phyloP scores from a whole-genome alignment of 768 basidiomycete genomes.

The Xerocomus potaroensis region DNA sequence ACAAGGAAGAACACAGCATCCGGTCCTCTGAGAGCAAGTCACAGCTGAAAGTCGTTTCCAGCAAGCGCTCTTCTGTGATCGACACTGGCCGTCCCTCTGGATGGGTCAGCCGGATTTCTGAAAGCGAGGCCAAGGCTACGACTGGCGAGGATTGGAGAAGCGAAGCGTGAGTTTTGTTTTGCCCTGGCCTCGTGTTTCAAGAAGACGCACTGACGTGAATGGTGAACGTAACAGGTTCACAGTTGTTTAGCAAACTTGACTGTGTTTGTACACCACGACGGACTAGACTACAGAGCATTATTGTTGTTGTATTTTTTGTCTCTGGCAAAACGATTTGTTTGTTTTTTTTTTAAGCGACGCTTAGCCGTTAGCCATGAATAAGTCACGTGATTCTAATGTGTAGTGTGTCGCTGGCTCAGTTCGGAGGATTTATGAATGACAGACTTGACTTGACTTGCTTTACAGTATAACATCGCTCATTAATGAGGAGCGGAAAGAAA shows the following conservation, averaged over 20 bases:
- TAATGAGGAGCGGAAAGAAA: no score
- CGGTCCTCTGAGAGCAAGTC: slow-evolving; percentile 43
- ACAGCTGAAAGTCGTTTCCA: slow-evolving; percentile 77
- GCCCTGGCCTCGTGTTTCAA: not conserved
- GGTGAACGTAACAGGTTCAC: slow-evolving; percentile 12
- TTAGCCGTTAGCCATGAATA: no score
- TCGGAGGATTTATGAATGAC: no score
- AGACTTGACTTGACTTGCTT: no score
- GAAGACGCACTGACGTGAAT: not conserved
- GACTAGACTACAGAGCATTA: no score
- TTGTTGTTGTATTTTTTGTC: no score
- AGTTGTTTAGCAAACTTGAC: slow-evolving; percentile 2
- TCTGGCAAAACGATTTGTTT: not conserved
- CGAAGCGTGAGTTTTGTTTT: slow-evolving; percentile 43
- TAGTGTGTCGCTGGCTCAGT: no score
- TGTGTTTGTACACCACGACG: not conserved
- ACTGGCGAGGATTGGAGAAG: slow-evolving; percentile 52
- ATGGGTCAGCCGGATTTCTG: slow-evolving; percentile 59
- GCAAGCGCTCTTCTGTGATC: slow-evolving; percentile 68
- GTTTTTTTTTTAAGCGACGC: no score
- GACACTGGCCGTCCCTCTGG: slow-evolving; percentile 62
- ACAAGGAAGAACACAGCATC: slow-evolving; percentile 43
- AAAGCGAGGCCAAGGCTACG: slow-evolving; percentile 39
- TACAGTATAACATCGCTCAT: no score
- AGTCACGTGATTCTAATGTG: no score